Evolutionary conservation across 1,284 basidiomycete genomes (phyloP), one percentile per base, ranked within the genome.

Genomic region (Leccinum idahoense): DNA sequence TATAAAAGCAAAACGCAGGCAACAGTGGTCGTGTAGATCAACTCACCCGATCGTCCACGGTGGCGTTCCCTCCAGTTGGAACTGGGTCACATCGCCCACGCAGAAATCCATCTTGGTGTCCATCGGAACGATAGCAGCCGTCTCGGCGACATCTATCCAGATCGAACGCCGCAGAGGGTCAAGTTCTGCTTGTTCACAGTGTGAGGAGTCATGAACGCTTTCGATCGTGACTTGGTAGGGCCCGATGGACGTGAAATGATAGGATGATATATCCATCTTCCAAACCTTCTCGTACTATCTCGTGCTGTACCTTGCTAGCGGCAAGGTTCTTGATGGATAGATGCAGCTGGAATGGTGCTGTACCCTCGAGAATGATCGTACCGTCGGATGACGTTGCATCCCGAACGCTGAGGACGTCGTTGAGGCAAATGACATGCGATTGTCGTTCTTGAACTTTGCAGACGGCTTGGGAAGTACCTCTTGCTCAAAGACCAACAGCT

Each of bases 21-120:
- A 14, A 23, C 7, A 46, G n/a, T 20, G 8, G 7, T 60, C 44
- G 20, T 5, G 59, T 37, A 23, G 35, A n/a, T 14, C 51, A 12
- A 78, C 85, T 61, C 69, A 95, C 87, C 88, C 88, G 62, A 99
- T 87, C 5, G 88, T 90, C 95, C 96, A 99, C 2, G 96, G 96
- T n/a, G 96, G 88, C 57, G 87, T 92, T 60, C 96, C 96, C 76
- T 98, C 94, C 18, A 99, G 80, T 71, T 96, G 87, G 81, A 96
- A 98, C 67, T 94, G 93, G 10, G 93, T 84, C 58, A 86, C 82
- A 69, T 98, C 96, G 29, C 96, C 96, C 8, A 94, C 90, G 75
- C 96, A 99, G 68, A 92, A 89, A 74, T 98, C 89, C 66, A 82
- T 81, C 59, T 88, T 83, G 55, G 88, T 80, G 67, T 91, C 90